Base-by-base conservation (phyloP, 306 rosid genomes). In the Neltuma alba region DNA sequence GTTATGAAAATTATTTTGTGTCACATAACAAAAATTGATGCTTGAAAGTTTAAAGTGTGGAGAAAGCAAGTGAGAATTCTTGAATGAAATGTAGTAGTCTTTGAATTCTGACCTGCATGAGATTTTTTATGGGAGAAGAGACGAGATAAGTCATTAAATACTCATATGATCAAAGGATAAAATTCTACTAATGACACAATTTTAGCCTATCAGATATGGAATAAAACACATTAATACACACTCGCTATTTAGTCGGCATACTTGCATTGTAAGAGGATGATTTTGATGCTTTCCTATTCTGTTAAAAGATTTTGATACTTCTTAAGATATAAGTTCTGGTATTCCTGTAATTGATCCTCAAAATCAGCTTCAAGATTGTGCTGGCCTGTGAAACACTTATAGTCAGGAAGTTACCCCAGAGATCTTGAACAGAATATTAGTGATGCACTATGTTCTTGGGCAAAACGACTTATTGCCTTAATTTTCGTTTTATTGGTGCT, bases 401-500 rank as follows among this genome's bases (percentile, higher is more conserved):
- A 64, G 28, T 20, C 30, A 65, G 47, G 25, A n/a, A 64, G 70
- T 34, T n/a, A 37, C 21, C n/a, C 45, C 9, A 21, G 28, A 37
- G 72, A 38, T 30, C 48, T 37, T 66, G 9, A 37, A 37, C 72
- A 38, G 72, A 66, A 9, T 65, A 23, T 40, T 38, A 2, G 45
- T 21, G 5, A 38, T 38, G 72, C 34, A 38, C 20, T 2, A 41
- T 77, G 58, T 73, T 84, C 30, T 76, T 31, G 77, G 44, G 62
- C 25, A 63, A 63, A 75, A 77, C 50, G 44, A 62, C 23, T 63
- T 71, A 0, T 5, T 3, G 5, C 1, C 27, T 61, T 75, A 65
- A 25, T 57, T 50, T 85, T 72, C 79, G n/a, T 66, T 71, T 28
- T 25, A 66, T 81, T 13, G 65, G 40, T 58, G 52, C 79, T 45